Evolutionary conservation across 1,139 yeast genomes (phyloP), one percentile per base, ranked within the genome.

Genomic region (Blastobotrys capitulatus): DNA sequence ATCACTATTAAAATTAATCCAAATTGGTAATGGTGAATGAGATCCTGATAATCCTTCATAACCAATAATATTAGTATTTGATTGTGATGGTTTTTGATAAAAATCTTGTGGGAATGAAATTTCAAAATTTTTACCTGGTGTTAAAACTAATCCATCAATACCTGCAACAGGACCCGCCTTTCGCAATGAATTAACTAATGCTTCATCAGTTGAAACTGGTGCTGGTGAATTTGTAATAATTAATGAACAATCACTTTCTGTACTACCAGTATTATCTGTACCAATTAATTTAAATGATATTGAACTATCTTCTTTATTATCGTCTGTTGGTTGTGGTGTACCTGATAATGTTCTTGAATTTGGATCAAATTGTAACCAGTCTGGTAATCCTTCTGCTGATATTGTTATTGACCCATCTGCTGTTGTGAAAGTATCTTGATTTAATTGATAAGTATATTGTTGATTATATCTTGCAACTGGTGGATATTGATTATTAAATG

Each of bases 11-110:
- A 90, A 92, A 50, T 69, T 66, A 48, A 89, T 71, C 98, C 98
- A 92, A 60, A 79, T 83, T 25, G 99, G 98, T 48, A 92, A 74
- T 1, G 98, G 94, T 1, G 96, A 78, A 62, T 92, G 79, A 63
- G 87, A 87, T 19, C 75, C 71, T 18, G 92, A 80, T 55, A 86
- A 77, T n/a, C 96, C 96, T 61, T 86, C 86, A 68, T 84, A 88
- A n/a, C 83, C 82, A 20, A 76, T 69, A 32, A 83, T 78, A 12
- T 53, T 47, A 27, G 58, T 42, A 4, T 46, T 27, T 1, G 51
- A 36, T 26, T 22, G 44, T 10, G 44, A 36, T 9, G 74, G 65
- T 48, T 70, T 60, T 52, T 67, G 68, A 60, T 89, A 90, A 10
- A 83, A 76, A 49, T 76, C 71, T 25, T 69, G 63, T 46, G 80